phyloP scores from a whole-genome alignment of 208 protist genomes.

The Wallacemonas collosoma region DNA sequence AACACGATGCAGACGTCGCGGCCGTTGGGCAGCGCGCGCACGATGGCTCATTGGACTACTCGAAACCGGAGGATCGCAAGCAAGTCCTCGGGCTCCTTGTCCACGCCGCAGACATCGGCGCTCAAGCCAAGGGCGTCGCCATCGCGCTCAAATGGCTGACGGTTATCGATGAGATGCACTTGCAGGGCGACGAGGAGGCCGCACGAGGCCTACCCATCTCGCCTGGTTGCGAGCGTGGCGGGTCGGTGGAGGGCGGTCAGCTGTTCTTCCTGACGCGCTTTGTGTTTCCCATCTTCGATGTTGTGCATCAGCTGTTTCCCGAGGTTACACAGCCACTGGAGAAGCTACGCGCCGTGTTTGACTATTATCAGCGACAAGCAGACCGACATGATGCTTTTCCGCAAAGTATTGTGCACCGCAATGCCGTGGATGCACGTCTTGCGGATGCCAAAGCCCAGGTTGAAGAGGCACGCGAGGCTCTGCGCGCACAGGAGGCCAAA shows the following conservation, averaged over 20 bases:
- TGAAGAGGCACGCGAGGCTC: conserved; percentile 7
- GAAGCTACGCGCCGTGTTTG: conserved; percentile 50
- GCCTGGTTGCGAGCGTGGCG: conserved; percentile 39
- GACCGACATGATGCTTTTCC: conserved; percentile 35
- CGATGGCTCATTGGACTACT: conserved; percentile 30
- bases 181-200: conserved; percentile 75
- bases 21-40: conserved; percentile 24
- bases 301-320: conserved; percentile 70
- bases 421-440: background rate
- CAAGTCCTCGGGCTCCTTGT: conserved; percentile 65
- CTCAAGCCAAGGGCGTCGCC: conserved; percentile 45
- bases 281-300: conserved; percentile 71
- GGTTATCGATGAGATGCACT: conserved; percentile 77
- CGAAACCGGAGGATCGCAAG: conserved; percentile 40
- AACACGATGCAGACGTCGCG: conserved; percentile 39
- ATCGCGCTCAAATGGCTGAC: conserved; percentile 74
- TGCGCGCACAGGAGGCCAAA: background rate
- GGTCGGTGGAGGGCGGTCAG: conserved; percentile 40
- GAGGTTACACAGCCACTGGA: conserved; percentile 40
- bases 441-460: conserved; percentile 5
- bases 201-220: conserved; percentile 46
- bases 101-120: conserved; percentile 83
- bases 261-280: conserved; percentile 76
- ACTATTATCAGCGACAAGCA: conserved; percentile 37
- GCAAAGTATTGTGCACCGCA: background rate